Evolutionary conservation across 176 grass and related monocot genomes (phyloP), one percentile per base, ranked within the genome.

Genomic region (Rhipidocladum racemiflorum): DNA sequence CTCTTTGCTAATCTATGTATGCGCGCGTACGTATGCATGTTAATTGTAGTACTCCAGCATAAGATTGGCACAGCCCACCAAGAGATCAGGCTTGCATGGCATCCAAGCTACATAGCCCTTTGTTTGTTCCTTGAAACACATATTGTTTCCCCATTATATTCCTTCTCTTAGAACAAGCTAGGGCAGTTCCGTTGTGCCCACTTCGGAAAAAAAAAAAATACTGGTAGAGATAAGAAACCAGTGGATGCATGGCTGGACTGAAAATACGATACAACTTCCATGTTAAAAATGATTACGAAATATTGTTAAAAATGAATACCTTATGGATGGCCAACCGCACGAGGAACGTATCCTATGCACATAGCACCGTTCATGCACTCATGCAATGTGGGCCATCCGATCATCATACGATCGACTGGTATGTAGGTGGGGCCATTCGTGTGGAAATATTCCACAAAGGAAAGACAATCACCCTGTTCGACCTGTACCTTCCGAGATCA

Each of bases 81-180:
- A 34, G 32, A 43, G 60, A n/a, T n/a, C n/a, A 57, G 48, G 78
- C 77, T 81, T 86, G 61, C 20, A 75, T 86, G 46, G 12, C 84
- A n/a, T n/a, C n/a, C n/a, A 86, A 86, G 76, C 36, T 54, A 72
- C 55, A 42, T 54, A 20, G 5, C 43, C 17, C 45, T 46, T 6
- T 55, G 11, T 28, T 59, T 25, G 36, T 9, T 16, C 9, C 38
- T 82, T n/a, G n/a, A n/a, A n/a, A n/a, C n/a, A n/a, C n/a, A n/a
- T n/a, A n/a, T n/a, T n/a, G n/a, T n/a, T n/a, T n/a, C n/a, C n/a
- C n/a, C n/a, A n/a, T n/a, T n/a, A n/a, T n/a, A n/a, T n/a, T n/a
- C n/a, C n/a, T n/a, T n/a, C n/a, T n/a, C n/a, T n/a, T n/a, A n/a
- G n/a, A n/a, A n/a, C n/a, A n/a, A n/a, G n/a, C n/a, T n/a, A n/a